Evolutionary conservation across 2,329 filamentous ascomycete species (phyloP), one percentile per base, ranked within the genome.

Genomic region (Ophiostoma populinum): DNA sequence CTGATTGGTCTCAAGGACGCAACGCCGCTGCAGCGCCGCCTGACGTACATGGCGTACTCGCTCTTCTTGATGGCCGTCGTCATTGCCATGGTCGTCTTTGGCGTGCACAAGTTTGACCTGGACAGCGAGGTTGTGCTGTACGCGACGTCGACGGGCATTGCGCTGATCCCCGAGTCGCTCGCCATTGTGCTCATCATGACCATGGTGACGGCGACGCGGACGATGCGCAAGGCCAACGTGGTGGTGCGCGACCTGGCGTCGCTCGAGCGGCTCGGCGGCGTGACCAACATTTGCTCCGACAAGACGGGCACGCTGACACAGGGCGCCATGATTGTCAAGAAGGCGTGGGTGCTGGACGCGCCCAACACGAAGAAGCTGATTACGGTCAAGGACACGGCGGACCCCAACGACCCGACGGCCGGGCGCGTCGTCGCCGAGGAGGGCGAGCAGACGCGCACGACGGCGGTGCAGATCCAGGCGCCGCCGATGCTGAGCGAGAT

Each of bases 21-120:
- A 33, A 92, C 85, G 2, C 85, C 85, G 1, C 62, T 93, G 30
- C 82, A 92, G 57, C 75, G 78, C 44, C 87, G 81, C 49, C 65
- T 93, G 34, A 82, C 79, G 57, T 83, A 86, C 55, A 76, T 93
- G 48, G 83, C 85, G 19, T 73, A 90, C 28, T 51, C 82, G 4
- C 68, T 92, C 2, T 92, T 92, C 49, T 73, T 65, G 31, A 67
- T 83, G 34, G 85, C 71, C 28, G 58, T 75, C 36, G 46, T 74
- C 3, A 59, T 75, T 22, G 69, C 65, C 33, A 50, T 75, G 39
- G 65, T 75, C 34, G 72, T 76, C 45, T 76, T 76, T 49, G 65
- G 62, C 6, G 69, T 62, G 41, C 70, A 63, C 49, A 55, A 56
- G 38, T 75, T 65, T 54, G 32, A 62, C 1, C 53, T 73, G 29